phyloP scores from a whole-genome alignment of 2,329 filamentous ascomycete genomes.

The Diaporthe citriasiana region DNA sequence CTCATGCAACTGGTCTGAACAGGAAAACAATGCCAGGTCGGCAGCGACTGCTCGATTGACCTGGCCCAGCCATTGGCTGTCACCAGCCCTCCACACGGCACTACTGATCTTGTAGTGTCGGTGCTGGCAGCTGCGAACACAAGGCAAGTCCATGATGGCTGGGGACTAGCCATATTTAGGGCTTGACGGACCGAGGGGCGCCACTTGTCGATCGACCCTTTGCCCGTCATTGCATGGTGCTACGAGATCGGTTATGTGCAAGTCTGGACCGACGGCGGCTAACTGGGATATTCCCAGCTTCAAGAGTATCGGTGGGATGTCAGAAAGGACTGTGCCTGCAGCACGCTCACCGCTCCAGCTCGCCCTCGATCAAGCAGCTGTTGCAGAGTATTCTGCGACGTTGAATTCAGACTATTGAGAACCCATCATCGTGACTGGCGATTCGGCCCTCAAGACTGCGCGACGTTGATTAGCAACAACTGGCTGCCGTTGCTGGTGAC shows the following conservation, averaged over 20 bases:
- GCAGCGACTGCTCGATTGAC: neutral
- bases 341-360: constrained; percentile 42
- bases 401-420: constrained; percentile 15
- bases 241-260: constrained; percentile 33
- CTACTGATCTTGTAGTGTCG: constrained; percentile 11
- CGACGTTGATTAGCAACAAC: neutral
- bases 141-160: constrained; percentile 20
- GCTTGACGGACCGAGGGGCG: constrained; percentile 39
- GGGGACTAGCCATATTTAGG: constrained; percentile 22
- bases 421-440: constrained; percentile 4
- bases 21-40: constrained; percentile 5
- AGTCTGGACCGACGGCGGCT: neutral
- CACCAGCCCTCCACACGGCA: constrained; percentile 10
- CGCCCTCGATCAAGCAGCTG: constrained; percentile 6
- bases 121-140: constrained; percentile 15
- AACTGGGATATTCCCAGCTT: constrained; percentile 41
- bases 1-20: constrained; percentile 30
- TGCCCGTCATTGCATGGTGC: constrained; percentile 36
- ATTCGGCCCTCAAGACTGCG: neutral
- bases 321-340: constrained; percentile 43
- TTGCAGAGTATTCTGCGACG: constrained; percentile 10
- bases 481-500: constrained; percentile 14
- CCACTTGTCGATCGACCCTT: constrained; percentile 36
- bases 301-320: constrained; percentile 31
- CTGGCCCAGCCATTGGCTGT: constrained; percentile 15